Base-by-base conservation (phyloP, 2,329 filamentous ascomycete genomes). In the Ceratocystis cacaofunesta region DNA sequence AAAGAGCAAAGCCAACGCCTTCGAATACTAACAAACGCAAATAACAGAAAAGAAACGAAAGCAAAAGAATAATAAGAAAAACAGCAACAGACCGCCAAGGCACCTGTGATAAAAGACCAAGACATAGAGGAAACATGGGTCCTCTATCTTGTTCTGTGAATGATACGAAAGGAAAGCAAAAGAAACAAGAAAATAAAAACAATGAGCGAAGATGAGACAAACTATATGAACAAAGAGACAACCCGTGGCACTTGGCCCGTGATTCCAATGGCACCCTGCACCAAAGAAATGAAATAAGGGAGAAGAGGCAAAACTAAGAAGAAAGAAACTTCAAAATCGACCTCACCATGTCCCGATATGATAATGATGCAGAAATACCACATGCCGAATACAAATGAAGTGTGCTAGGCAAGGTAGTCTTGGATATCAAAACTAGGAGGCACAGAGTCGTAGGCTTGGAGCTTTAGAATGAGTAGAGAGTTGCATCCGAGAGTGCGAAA, bases 401-500 rank as follows among this genome's bases (percentile, higher is more conserved):
- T 41, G 36, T 17, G 25, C 61, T n/a, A 22, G 22, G 28, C 12
- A 32, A 30, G 61, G 44, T 46, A 63, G 28, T 30, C 48, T 55
- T 36, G 60, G 55, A 63, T 64, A 41, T 41, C 43, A 41, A 46
- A 46, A 48, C 15, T n/a, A 22, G 46, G 36, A 22, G 15, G 25
- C 28, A 48, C 44, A 48, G 57, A 17, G 66, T 60, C 60, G 28
- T 61, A 41, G 30, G 48, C 22, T 8, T 52, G 41, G 25, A 65
- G 60, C 32, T 41, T n/a, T 43, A 12, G 41, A 67, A 64, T 67
- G 65, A 66, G 55, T 25, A 55, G 62, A 65, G 48, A 67, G 41
- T 58, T 50, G 25, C 32, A 63, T 63, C 32, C 22, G 22, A 65
- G 43, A 64, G 36, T 44, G 58, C 30, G n/a, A 58, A 62, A 17